Conservation (phyloP, 2,329 filamentous ascomycete species). For the Penicillium sp. region DNA sequence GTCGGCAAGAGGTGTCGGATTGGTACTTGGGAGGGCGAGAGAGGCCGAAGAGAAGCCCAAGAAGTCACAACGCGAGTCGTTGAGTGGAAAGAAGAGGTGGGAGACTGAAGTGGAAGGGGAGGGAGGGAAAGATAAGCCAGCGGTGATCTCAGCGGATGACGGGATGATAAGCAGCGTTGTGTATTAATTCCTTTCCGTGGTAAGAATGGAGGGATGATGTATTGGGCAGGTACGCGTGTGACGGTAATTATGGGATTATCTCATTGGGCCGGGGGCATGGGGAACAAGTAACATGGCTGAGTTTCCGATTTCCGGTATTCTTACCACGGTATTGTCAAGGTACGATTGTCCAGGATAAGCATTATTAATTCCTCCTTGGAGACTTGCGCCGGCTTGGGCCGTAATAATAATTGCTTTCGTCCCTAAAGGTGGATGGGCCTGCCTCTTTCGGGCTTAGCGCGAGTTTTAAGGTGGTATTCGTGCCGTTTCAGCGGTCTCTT, state of each 20-base stretch:
- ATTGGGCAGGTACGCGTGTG: constrained; percentile 31
- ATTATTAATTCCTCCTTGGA: constrained; percentile 2
- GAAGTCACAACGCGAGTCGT: background rate
- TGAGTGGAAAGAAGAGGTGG: background rate
- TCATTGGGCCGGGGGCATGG: background rate
- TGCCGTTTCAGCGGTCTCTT: background rate
- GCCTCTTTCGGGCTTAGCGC: background rate
- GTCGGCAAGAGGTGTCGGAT: constrained; percentile 5
- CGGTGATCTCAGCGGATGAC: constrained; percentile 12
- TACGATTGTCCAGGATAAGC: too few species aligned
- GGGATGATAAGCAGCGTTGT: constrained; percentile 18
- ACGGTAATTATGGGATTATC: constrained; percentile 10
- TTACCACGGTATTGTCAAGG: background rate
- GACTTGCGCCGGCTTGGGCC: background rate
- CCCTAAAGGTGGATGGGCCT: background rate
- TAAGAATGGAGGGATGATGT: constrained; percentile 15
- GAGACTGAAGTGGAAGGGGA: constrained; percentile 11
- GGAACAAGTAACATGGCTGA: constrained; percentile 12
- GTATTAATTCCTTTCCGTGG: constrained; percentile 5
- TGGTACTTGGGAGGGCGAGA: constrained; percentile 1
- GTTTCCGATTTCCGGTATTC: background rate
- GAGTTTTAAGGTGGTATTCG: constrained; percentile 2
- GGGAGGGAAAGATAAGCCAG: constrained; percentile 14
- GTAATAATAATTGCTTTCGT: background rate
- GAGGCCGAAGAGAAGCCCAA: background rate